Evolutionary conservation across 2,329 filamentous ascomycete genomes (phyloP).

Genomic region (Venturia effusa): DNA sequence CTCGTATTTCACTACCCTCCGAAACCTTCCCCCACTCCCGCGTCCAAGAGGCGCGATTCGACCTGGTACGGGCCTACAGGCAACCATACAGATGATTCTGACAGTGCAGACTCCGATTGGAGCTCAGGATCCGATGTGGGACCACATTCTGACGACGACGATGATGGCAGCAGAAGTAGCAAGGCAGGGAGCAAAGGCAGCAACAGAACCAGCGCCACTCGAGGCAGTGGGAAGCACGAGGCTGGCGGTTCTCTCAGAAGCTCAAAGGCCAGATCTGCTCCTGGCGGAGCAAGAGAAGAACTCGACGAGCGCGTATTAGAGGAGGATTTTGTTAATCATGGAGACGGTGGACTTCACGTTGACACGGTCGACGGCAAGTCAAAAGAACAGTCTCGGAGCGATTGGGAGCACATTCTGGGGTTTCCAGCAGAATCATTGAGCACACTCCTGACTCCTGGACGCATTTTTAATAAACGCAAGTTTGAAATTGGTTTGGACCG

Average conservation of each 20-base stretch:
- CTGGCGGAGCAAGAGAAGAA: slow-evolving; percentile 11
- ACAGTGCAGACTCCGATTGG: slow-evolving; percentile 16
- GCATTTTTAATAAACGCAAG: slow-evolving; percentile 27
- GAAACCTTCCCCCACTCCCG: slow-evolving; percentile 23
- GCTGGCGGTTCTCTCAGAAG: not conserved
- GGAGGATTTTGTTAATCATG: not conserved
- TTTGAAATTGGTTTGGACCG: slow-evolving; percentile 31
- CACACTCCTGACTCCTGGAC: slow-evolving; percentile 27
- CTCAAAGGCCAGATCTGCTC: slow-evolving; percentile 12
- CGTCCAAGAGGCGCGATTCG: slow-evolving; percentile 21
- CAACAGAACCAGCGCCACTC: slow-evolving; percentile 1
- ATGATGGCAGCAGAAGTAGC: slow-evolving; percentile 11
- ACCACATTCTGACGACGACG: not conserved
- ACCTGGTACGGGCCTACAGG: slow-evolving; percentile 27
- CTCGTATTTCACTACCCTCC: slow-evolving; percentile 33
- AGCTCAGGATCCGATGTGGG: not conserved
- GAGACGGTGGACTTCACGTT: not conserved
- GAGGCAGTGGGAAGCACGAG: not conserved
- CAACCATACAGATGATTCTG: slow-evolving; percentile 25
- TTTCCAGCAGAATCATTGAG: slow-evolving; percentile 29
- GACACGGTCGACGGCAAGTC: slow-evolving; percentile 1
- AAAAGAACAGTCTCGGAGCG: slow-evolving; percentile 1
- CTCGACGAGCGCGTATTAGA: slow-evolving; percentile 8
- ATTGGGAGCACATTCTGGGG: slow-evolving; percentile 29
- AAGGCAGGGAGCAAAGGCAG: slow-evolving; percentile 3